These are phyloP conservation scores for Saturnispora silvae DNA, from an alignment of 805 yeast genomes.

Conservation along the genomic window DNA sequence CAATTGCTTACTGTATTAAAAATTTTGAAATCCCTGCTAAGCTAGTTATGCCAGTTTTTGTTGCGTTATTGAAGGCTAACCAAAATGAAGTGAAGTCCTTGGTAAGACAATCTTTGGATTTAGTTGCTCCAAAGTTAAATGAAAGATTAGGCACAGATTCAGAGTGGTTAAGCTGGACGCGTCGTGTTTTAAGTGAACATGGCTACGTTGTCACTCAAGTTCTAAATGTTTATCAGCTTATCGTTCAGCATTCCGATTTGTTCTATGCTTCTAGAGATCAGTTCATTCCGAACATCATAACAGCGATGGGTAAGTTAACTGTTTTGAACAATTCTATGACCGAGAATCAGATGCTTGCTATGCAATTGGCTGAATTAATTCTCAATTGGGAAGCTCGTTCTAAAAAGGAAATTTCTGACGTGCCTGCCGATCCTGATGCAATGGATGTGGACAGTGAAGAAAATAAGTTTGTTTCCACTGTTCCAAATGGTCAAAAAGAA, in stretches of 20 bases:
- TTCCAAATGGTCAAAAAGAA: slow-evolving; percentile 75
- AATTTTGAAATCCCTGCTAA: slow-evolving; percentile 83
- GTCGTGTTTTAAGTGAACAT: slow-evolving; percentile 84
- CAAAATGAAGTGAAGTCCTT: slow-evolving; percentile 75
- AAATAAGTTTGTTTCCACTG: slow-evolving; percentile 29
- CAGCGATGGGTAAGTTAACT: slow-evolving; percentile 86
- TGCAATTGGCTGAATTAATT: slow-evolving; percentile 80
- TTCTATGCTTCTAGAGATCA: slow-evolving; percentile 83
- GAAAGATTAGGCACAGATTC: slow-evolving; percentile 50
- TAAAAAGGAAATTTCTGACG: slow-evolving; percentile 6
- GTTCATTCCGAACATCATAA: slow-evolving; percentile 77
- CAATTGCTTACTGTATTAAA: slow-evolving; percentile 76
- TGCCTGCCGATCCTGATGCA: slow-evolving; percentile 10
- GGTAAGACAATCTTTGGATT: slow-evolving; percentile 79
- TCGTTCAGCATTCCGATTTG: slow-evolving; percentile 74
- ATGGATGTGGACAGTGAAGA: slow-evolving; percentile 17
- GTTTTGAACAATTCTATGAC: slow-evolving; percentile 64
- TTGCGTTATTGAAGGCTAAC: slow-evolving; percentile 75
- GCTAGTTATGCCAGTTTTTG: slow-evolving; percentile 85
- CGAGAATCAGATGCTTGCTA: slow-evolving; percentile 77
- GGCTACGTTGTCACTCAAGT: slow-evolving; percentile 82
- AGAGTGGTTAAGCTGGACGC: slow-evolving; percentile 89
- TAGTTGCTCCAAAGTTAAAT: slow-evolving; percentile 79
- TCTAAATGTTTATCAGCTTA: slow-evolving; percentile 75
- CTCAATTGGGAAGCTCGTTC: slow-evolving; percentile 70